A percentile compares a stretch with the other conserved stretches of the same genome.
These are phyloP conservation scores for Lanmaoa rubissima DNA, from an alignment of 768 basidiomycete genomes.

Conservation along the genomic window DNA sequence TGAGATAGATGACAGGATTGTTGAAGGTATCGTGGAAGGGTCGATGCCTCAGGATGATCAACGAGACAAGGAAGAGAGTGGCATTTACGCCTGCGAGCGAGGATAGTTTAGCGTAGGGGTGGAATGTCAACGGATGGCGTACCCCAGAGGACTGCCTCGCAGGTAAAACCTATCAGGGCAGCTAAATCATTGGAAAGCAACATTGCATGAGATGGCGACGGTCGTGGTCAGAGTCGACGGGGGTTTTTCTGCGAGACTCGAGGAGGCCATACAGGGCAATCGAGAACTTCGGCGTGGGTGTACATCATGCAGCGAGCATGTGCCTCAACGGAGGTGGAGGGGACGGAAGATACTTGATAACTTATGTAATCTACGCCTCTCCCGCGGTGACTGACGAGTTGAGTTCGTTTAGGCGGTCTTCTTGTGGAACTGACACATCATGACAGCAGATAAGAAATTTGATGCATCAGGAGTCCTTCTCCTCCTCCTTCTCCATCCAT, in stretches of 20 bases:
- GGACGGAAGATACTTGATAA: too few relatives aligned
- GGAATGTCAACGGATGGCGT: not conserved
- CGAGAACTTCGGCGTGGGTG: too few relatives aligned
- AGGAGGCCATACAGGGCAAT: too few relatives aligned
- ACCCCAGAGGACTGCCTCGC: slow-evolving; percentile 39
- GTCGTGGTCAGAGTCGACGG: not conserved
- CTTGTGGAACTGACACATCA: too few relatives aligned
- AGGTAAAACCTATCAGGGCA: slow-evolving; percentile 37
- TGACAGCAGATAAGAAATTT: too few relatives aligned
- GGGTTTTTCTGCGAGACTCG: not conserved
- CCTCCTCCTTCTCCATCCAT: not conserved
- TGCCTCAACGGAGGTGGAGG: too few relatives aligned
- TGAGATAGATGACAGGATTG: slow-evolving; percentile 30
- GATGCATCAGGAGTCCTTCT: too few relatives aligned
- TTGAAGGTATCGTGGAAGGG: slow-evolving; percentile 8
- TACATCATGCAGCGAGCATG: too few relatives aligned
- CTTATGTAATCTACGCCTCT: too few relatives aligned
- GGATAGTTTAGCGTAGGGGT: not conserved
- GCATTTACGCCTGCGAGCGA: slow-evolving; percentile 14
- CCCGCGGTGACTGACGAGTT: too few relatives aligned
- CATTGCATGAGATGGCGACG: slow-evolving; percentile 14
- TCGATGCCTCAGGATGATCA: slow-evolving; percentile 23
- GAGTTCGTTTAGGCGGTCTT: too few relatives aligned
- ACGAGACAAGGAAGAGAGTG: slow-evolving; percentile 30
- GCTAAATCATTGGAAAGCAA: slow-evolving; percentile 30